phyloP scores from a whole-genome alignment of 2,329 filamentous ascomycete genomes.

The Aureobasidium pullulans region DNA sequence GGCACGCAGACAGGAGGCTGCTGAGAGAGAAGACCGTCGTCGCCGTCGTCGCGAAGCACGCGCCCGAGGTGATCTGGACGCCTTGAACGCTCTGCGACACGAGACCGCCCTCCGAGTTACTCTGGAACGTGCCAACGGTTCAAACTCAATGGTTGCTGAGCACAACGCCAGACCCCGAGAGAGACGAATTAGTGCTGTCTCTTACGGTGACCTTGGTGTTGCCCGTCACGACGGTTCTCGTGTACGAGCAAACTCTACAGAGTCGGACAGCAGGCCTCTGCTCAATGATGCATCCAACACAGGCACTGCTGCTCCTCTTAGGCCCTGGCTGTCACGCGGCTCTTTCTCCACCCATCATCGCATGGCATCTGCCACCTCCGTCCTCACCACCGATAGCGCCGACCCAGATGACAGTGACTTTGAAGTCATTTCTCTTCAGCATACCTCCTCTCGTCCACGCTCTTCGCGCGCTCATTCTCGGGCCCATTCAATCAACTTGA shows the following conservation, averaged over 20 bases:
- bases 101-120: slow-evolving; percentile 49
- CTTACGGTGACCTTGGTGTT: slow-evolving; percentile 68
- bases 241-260: slow-evolving; percentile 63
- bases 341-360: slow-evolving; percentile 32
- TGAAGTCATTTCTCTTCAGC: slow-evolving; percentile 35
- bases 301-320: slow-evolving; percentile 23
- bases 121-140: slow-evolving; percentile 32
- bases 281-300: slow-evolving; percentile 66
- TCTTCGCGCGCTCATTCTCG: slow-evolving; percentile 16
- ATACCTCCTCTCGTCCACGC: slow-evolving; percentile 27
- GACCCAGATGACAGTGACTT: slow-evolving; percentile 35
- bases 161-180: slow-evolving; percentile 56
- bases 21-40: slow-evolving; percentile 70
- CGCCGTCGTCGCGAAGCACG: slow-evolving; percentile 64
- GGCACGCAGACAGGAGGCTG: slow-evolving; percentile 65
- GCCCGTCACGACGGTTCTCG: slow-evolving; percentile 71
- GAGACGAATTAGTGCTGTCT: slow-evolving; percentile 64
- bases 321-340: slow-evolving; percentile 24
- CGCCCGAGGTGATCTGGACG: slow-evolving; percentile 58
- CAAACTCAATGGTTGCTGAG: slow-evolving; percentile 46
- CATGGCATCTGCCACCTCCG: slow-evolving; percentile 36
- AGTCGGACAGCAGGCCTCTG: slow-evolving; percentile 64
- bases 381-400: slow-evolving; percentile 32
- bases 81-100: slow-evolving; percentile 56
- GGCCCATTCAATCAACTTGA: slow-evolving; percentile 18